These are phyloP conservation scores for Wallacemonas collosoma DNA, from an alignment of 208 protist species.

Conservation along the genomic window DNA sequence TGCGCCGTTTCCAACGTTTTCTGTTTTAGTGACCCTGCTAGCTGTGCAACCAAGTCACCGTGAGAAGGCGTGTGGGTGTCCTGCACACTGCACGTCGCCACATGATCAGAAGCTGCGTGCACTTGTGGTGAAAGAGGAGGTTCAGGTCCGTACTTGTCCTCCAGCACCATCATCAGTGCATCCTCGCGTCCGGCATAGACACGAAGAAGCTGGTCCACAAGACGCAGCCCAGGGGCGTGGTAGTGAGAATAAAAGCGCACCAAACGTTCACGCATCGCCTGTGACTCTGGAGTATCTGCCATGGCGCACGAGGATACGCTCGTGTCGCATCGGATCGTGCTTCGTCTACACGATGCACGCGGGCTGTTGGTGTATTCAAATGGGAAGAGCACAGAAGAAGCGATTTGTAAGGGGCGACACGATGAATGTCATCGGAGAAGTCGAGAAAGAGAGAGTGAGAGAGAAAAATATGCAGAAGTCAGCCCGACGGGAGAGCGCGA, in stretches of 20 bases:
- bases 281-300: neutral
- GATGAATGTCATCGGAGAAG: too few relatives aligned
- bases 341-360: too few relatives aligned
- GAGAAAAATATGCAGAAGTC: too few relatives aligned
- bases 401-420: too few relatives aligned
- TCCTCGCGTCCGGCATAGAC: constrained; percentile 35
- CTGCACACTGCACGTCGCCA: neutral
- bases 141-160: constrained; percentile 43
- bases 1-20: neutral
- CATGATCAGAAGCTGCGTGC: neutral
- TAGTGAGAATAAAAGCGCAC: constrained; percentile 5
- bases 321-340: neutral
- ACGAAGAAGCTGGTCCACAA: constrained; percentile 23
- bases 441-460: too few relatives aligned
- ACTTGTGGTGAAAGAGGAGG: neutral
- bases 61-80: neutral
- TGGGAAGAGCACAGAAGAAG: too few relatives aligned
- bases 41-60: neutral
- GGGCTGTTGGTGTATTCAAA: too few relatives aligned
- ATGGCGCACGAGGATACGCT: neutral
- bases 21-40: neutral
- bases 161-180: constrained; percentile 29
- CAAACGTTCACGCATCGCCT: constrained; percentile 3
- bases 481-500: too few relatives aligned
- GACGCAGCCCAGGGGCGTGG: neutral